phyloP scores from a whole-genome alignment of 139 green algal species.

The Diplosphaera chodatii region DNA sequence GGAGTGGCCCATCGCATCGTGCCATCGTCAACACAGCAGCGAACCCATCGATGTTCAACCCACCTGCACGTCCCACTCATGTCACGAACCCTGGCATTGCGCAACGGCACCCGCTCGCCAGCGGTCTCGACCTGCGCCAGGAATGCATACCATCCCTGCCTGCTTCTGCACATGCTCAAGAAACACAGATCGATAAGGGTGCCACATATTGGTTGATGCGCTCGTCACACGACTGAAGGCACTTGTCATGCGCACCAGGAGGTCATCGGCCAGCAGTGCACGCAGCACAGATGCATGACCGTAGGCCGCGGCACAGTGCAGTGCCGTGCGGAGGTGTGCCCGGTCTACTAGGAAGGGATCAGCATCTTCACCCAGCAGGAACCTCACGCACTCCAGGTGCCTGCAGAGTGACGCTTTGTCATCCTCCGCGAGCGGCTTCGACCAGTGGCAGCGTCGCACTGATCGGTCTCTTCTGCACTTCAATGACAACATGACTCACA shows the following conservation, averaged over 20 bases:
- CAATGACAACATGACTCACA: background rate
- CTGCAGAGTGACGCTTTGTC: constrained; percentile 5
- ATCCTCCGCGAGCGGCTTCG: background rate
- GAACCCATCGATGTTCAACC: no score
- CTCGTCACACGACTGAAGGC: no score
- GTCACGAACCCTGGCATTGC: constrained; percentile 31
- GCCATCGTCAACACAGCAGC: no score
- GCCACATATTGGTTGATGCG: no score
- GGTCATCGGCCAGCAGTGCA: constrained; percentile 25
- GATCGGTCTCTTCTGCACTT: no score
- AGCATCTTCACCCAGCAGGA: constrained; percentile 32
- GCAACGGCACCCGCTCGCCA: constrained; percentile 9
- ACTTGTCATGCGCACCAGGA: constrained; percentile 15
- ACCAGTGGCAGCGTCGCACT: no score
- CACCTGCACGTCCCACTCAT: constrained; percentile 39
- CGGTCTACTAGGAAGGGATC: constrained; percentile 32
- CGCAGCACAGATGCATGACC: constrained; percentile 22
- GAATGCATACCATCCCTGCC: background rate
- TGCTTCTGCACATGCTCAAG: no score
- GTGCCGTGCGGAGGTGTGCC: constrained; percentile 19
- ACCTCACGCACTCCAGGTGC: constrained; percentile 20
- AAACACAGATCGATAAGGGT: no score
- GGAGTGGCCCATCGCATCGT: no score
- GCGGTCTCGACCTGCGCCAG: background rate
- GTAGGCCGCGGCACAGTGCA: constrained; percentile 41